Base-by-base conservation (phyloP, 2,329 filamentous ascomycete species). In the Penicillium crustosum region DNA sequence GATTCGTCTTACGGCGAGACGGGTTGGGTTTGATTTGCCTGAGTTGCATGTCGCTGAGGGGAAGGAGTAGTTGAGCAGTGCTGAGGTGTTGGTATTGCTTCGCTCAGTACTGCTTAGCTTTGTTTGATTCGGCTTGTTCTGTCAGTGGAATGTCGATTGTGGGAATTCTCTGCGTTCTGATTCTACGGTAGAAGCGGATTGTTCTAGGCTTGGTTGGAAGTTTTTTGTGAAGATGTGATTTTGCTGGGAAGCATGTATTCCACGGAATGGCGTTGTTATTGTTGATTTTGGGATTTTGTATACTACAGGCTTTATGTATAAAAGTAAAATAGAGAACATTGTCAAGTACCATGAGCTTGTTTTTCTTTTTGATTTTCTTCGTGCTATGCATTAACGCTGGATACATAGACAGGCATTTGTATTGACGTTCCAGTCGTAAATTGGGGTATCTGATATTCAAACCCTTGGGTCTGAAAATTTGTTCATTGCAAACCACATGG, bases 1-100 rank as follows among this genome's bases (percentile, higher is more conserved):
- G 60, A 87, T 97, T 42, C 80, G 91, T 57, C 79, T 97, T 79
- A 89, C 90, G 53, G 94, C 94, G 9, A 81, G 91, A 76, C 85
- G 90, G 71, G 92, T 97, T 41, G 94, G 93, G 19, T 91, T 97
- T 89, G 84, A 97, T 75, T 73, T 97, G 75, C 93, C 93, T 0
- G 74, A 62, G 39, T 31, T 66, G 49, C 55, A 84, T 33, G 86
- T 90, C 76, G 87, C 75, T 53, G 65, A 62, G 45, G 55, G 10
- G 15, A 60, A 61, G 55, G 55, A 51, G 36, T 49, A 55, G 45
- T 53, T 38, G 39, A 42, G 39, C 21, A 23, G 39, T 15, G 39
- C 23, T 42, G 1, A 6, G n/a, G 1, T 38, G 17, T 38, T 19
- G 12, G 19, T 21, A 12, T 42, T 25, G 4, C 13, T 31, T 33